These are phyloP conservation scores for Notholithocarpus densiflorus DNA, from an alignment of 306 rosid genomes.

Conservation along the genomic window DNA sequence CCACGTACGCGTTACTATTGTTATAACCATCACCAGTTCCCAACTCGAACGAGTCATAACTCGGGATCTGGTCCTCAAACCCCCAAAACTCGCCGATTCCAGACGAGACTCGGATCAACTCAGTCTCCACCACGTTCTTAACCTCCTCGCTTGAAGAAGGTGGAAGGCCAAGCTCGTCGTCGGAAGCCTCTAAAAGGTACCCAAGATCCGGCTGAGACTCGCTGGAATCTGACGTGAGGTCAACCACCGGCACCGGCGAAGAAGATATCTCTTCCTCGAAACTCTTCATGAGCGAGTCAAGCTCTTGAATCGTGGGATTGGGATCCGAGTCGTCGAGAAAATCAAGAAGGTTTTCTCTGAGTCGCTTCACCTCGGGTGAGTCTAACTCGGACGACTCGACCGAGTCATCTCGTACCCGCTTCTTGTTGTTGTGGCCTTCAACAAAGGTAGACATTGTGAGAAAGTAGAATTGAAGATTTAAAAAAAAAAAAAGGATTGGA, in stretches of 20 bases:
- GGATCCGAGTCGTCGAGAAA: slow-evolving; percentile 60
- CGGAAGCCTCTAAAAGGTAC: slow-evolving; percentile 75
- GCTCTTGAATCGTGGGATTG: slow-evolving; percentile 52
- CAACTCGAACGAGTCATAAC: slow-evolving; percentile 60
- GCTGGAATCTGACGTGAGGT: slow-evolving; percentile 50
- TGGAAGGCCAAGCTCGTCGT: slow-evolving; percentile 86
- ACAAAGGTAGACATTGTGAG: slow-evolving; percentile 18
- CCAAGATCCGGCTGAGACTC: slow-evolving; percentile 74
- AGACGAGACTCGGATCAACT: slow-evolving; percentile 43
- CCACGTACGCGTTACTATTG: slow-evolving; percentile 35
- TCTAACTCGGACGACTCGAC: slow-evolving; percentile 37
- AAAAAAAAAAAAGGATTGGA: background rate
- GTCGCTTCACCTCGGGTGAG: slow-evolving; percentile 58
- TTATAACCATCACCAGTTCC: slow-evolving; percentile 29
- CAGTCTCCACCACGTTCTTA: slow-evolving; percentile 30
- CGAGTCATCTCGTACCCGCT: slow-evolving; percentile 58
- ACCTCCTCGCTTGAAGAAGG: slow-evolving; percentile 35
- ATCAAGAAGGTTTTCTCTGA: slow-evolving; percentile 62
- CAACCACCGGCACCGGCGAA: slow-evolving; percentile 33
- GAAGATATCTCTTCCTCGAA: slow-evolving; percentile 75
- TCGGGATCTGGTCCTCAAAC: slow-evolving; percentile 55
- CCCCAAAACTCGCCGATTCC: slow-evolving; percentile 67
- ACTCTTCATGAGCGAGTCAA: slow-evolving; percentile 71
- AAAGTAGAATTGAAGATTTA: too few species aligned
- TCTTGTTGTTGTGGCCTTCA: slow-evolving; percentile 36